Evolutionary conservation across 140 eudicot genomes (phyloP).

Genomic region (Stevia rebaudiana): DNA sequence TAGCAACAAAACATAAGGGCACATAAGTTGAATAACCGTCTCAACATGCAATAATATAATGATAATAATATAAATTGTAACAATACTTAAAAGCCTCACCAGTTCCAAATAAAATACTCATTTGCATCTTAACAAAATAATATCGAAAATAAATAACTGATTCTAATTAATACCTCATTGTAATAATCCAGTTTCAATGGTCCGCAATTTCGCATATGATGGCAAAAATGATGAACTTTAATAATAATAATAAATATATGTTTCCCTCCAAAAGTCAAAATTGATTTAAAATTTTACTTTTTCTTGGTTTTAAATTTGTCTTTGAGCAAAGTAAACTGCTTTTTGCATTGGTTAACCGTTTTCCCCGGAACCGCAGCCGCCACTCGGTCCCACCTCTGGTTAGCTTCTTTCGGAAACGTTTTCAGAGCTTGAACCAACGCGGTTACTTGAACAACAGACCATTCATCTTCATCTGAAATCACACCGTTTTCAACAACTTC

Average conservation of each 20-base stretch:
- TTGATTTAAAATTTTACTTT: constrained; percentile 10
- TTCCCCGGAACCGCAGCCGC: constrained; percentile 98
- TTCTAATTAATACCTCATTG: constrained; percentile 4
- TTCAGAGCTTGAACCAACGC: constrained; percentile 84
- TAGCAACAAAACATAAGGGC: constrained; percentile 24
- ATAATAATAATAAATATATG: neutral
- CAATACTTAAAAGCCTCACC: constrained; percentile 13
- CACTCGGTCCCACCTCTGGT: constrained; percentile 87
- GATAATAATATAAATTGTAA: constrained; percentile 3
- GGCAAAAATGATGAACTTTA: constrained; percentile 14
- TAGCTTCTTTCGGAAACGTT: constrained; percentile 79
- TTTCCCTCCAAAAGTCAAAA: constrained; percentile 18
- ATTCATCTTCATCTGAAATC: constrained; percentile 44
- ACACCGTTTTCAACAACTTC: constrained; percentile 34
- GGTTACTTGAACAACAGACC: constrained; percentile 83
- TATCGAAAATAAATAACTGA: constrained; percentile 11
- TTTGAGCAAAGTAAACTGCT: constrained; percentile 66
- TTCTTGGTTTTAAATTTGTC: constrained; percentile 85
- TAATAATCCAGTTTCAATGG: neutral
- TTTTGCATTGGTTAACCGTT: constrained; percentile 81
- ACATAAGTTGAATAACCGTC: constrained; percentile 17
- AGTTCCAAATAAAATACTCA: constrained; percentile 15
- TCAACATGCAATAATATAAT: constrained; percentile 10
- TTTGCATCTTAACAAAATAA: constrained; percentile 22
- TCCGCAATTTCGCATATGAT: neutral